A percentile compares a stretch with the other conserved stretches of the same genome.
Evolutionary conservation across 352 stramenopile genomes (phyloP).

Genomic region (Phytophthora brassicae): DNA sequence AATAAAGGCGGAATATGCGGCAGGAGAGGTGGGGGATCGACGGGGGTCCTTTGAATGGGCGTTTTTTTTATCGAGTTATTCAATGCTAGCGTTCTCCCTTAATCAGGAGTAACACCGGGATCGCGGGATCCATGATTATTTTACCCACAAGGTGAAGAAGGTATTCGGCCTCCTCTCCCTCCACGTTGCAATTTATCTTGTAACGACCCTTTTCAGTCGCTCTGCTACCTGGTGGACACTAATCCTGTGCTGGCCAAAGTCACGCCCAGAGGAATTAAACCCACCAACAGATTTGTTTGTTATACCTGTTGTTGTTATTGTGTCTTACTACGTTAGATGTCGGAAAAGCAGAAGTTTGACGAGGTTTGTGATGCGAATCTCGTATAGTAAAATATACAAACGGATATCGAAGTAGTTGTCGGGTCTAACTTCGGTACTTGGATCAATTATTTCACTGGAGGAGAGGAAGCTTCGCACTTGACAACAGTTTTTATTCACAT

Average conservation of each 20-base stretch:
- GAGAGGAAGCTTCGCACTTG: no score
- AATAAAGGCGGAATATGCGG: constrained; percentile 30
- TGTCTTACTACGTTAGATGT: no score
- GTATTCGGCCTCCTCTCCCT: constrained; percentile 47
- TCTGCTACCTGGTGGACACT: constrained; percentile 54
- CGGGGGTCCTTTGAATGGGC: constrained; percentile 18
- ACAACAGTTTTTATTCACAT: no score
- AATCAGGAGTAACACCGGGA: constrained; percentile 53
- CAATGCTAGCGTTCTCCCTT: constrained; percentile 57
- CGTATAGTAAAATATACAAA: no score
- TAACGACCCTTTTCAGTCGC: constrained; percentile 3
- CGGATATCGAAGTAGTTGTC: no score
- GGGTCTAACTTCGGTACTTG: no score
- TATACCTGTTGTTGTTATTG: background rate
- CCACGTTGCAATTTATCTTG: background rate
- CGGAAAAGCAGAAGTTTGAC: no score
- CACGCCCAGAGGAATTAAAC: constrained; percentile 45
- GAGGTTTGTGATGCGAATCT: no score
- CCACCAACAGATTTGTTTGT: constrained; percentile 20
- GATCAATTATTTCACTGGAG: no score
- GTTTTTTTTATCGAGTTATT: background rate
- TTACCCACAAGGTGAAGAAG: constrained; percentile 71
- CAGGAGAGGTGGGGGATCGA: constrained; percentile 20
- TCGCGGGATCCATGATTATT: constrained; percentile 81
- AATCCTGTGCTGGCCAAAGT: constrained; percentile 41